Base-by-base conservation (phyloP, 169 alveolate species). In the Fabrea salina region DNA sequence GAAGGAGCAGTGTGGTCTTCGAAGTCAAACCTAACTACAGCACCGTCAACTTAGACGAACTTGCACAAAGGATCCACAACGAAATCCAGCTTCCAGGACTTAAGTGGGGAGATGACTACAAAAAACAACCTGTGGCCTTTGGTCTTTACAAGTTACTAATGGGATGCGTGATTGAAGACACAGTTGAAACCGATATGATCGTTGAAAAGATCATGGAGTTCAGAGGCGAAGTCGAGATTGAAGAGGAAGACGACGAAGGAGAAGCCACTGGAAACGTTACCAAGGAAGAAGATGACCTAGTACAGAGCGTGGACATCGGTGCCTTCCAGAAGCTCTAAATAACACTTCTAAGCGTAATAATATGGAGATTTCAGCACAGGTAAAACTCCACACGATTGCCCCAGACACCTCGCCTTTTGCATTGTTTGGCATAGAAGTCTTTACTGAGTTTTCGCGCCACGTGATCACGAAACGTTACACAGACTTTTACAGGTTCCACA, bases 1-100 rank as follows among this genome's bases (percentile, higher is more conserved):
- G 91, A 50, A 92, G 92, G 84, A 86, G 96, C 25, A 84, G 90
- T 57, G 87, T 95, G 56, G 83, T 95, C 80, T 85, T 93, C 59
- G 97, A 92, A 47, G 94, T 95, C 13, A 95, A 93, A 84, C 94
- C 94, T 51, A 91, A 82, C 78, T 94, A 91, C 75, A 85, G 91
- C 43, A 91, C 85, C 50, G 85, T 84, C 44, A 93, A 91, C 75
- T 88, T 94, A 33, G 95, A 90, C 64, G 82, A 75, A 19, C 81
- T 89, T 5, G 96, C 96, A 25, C 75, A 81, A 41, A 85, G 84
- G 80, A 71, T 92, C 30, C 75, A 76, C 74, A 86, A 30, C 35
- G 75, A 82, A 25, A 71, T 89, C 59, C 81, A 82, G 40, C 76
- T 81, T 41, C 91, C 87, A 19, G 96, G 96, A 70, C 88, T 92